Evolutionary conservation across 805 yeast genomes (phyloP).

Genomic region (Kregervanrija pseudodelftensis): DNA sequence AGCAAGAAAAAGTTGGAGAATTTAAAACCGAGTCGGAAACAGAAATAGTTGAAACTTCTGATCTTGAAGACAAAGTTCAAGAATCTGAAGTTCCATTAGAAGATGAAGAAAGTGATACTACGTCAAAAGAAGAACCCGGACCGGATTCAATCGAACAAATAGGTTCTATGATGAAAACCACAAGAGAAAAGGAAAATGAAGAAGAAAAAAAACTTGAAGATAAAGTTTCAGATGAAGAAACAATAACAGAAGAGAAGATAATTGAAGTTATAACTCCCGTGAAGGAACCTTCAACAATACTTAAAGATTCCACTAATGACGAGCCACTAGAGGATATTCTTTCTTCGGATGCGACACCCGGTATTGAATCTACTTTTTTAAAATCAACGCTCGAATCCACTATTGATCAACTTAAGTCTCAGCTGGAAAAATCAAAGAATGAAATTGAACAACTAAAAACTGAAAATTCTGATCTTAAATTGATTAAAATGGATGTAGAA

Average conservation of each 20-base stretch:
- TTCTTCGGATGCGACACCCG: constrained; percentile 7
- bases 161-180: background rate
- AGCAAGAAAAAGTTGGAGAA: constrained; percentile 1
- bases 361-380: constrained; percentile 18
- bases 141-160: background rate
- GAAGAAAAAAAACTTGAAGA: too few species aligned
- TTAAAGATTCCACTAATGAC: background rate
- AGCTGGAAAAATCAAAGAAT: constrained; percentile 16
- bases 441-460: constrained; percentile 10
- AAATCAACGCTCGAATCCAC: constrained; percentile 26
- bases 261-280: background rate
- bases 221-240: background rate
- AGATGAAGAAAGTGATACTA: constrained; percentile 1
- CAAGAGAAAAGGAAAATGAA: background rate
- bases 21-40: background rate
- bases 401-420: constrained; percentile 25
- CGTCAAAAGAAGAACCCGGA: background rate
- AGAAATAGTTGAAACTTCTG: constrained; percentile 1
- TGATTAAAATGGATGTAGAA: constrained; percentile 27
- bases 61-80: constrained; percentile 2
- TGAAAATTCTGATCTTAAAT: constrained; percentile 22
- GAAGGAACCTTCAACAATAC: background rate
- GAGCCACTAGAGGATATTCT: constrained; percentile 15
- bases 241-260: background rate
- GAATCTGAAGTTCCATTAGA: background rate